A percentile compares a stretch with the other conserved stretches of the same genome.
Evolutionary conservation across 2,329 filamentous ascomycete species (phyloP).

Genomic region (Phaeosphaeriaceae sp.): DNA sequence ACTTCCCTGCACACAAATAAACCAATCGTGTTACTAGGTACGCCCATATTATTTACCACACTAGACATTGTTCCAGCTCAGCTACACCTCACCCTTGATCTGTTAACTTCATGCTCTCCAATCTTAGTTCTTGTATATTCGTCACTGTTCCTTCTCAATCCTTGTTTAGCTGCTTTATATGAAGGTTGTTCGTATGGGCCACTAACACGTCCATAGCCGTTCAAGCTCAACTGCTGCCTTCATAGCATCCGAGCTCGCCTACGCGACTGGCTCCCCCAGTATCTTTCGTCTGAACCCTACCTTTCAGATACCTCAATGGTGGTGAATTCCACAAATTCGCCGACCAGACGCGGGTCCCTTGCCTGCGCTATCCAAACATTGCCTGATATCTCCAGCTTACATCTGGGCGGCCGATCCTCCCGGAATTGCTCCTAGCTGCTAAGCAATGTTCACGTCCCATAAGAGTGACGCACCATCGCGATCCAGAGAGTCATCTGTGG

Average conservation of each 20-base stretch:
- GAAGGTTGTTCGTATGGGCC: conserved; percentile 26
- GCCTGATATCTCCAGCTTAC: conserved; percentile 29
- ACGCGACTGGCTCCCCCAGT: conserved; percentile 32
- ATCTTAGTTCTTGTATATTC: conserved; percentile 13
- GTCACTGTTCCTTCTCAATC: conserved; percentile 14
- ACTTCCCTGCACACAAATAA: conserved; percentile 29
- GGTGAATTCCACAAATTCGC: conserved; percentile 24
- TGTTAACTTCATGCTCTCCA: conserved; percentile 9
- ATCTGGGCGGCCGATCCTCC: conserved; percentile 9
- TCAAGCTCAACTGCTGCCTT: conserved; percentile 10
- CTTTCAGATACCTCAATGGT: conserved; percentile 33
- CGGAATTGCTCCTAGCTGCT: conserved; percentile 13
- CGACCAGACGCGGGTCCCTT: conserved; percentile 36
- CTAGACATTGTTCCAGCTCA: conserved; percentile 28
- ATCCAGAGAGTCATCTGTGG: conserved; percentile 44
- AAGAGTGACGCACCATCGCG: conserved; percentile 37
- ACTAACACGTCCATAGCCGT: conserved; percentile 33
- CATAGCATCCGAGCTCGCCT: conserved; percentile 32
- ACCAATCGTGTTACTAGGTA: conserved; percentile 37
- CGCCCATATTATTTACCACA: conserved; percentile 38
- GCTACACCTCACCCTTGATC: conserved; percentile 20
- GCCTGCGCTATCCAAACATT: conserved; percentile 28
- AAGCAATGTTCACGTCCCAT: conserved; percentile 47
- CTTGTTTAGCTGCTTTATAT: conserved; percentile 20
- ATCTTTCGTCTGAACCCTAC: conserved; percentile 20